phyloP scores from a whole-genome alignment of 208 protist species.

The Acanthamoeba royreba region DNA sequence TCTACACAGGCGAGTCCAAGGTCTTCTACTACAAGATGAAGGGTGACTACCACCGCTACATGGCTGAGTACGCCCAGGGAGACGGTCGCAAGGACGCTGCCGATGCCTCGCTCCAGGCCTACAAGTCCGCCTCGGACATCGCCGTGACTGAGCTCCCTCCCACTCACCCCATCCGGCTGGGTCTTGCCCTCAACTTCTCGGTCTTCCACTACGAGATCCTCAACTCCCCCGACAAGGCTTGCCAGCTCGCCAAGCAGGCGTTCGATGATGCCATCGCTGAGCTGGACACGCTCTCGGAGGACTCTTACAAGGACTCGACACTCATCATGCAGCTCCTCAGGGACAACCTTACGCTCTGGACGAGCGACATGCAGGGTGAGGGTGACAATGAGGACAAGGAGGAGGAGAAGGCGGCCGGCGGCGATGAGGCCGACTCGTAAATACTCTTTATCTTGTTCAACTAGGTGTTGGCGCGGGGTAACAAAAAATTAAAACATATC shows the following conservation, averaged over 20 bases:
- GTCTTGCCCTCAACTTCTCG: constrained; percentile 88
- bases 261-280: constrained; percentile 88
- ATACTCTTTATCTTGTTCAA: not conserved
- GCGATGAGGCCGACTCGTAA: not conserved
- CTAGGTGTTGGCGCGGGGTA: not conserved
- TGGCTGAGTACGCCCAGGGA: constrained; percentile 80
- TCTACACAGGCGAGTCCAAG: constrained; percentile 76
- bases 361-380: constrained; percentile 57
- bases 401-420: not conserved
- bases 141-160: constrained; percentile 73
- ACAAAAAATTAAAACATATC: not conserved
- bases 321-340: constrained; percentile 89
- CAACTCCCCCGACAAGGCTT: constrained; percentile 73
- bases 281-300: constrained; percentile 81
- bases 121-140: constrained; percentile 78
- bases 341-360: constrained; percentile 89
- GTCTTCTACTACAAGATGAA: constrained; percentile 90
- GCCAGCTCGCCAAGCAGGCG: constrained; percentile 84
- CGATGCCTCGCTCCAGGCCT: constrained; percentile 75
- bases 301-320: constrained; percentile 84
- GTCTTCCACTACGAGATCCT: constrained; percentile 90
- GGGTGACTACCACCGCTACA: constrained; percentile 87
- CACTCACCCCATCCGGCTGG: constrained; percentile 86
- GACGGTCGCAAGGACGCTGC: constrained; percentile 61
- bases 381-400: not conserved